A percentile compares a stretch with the other conserved stretches of the same genome.
Evolutionary conservation across 2,329 filamentous ascomycete species (phyloP).

Genomic region (Microdochium bolleyi): DNA sequence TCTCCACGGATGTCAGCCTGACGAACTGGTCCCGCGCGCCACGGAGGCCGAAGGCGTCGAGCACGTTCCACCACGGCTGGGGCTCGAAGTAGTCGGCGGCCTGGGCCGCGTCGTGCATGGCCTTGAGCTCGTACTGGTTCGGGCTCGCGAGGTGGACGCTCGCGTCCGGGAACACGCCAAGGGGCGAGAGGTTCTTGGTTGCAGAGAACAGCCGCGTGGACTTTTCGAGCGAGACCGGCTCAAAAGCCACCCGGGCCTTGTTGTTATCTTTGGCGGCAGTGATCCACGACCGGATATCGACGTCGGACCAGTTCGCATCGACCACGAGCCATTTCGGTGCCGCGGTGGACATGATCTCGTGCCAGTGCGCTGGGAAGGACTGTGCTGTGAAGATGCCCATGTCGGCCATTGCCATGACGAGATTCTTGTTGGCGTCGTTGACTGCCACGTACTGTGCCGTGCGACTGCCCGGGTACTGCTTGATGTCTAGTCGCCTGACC

Average conservation of each 20-base stretch:
- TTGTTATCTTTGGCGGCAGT: slow-evolving; percentile 45
- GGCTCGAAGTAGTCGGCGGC: slow-evolving; percentile 60
- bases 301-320: slow-evolving; percentile 77
- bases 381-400: slow-evolving; percentile 73
- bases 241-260: slow-evolving; percentile 60
- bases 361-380: slow-evolving; percentile 49
- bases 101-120: slow-evolving; percentile 69
- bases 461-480: slow-evolving; percentile 43
- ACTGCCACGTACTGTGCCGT: slow-evolving; percentile 90
- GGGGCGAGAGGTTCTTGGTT: slow-evolving; percentile 23
- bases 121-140: slow-evolving; percentile 71
- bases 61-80: slow-evolving; percentile 67
- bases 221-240: slow-evolving; percentile 83
- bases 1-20: slow-evolving; percentile 51
- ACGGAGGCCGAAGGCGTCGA: slow-evolving; percentile 73
- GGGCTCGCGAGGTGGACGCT: slow-evolving; percentile 72
- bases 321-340: slow-evolving; percentile 72
- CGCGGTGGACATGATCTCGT: slow-evolving; percentile 44
- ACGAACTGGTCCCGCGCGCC: slow-evolving; percentile 66
- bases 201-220: slow-evolving; percentile 57
- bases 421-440: slow-evolving; percentile 74
- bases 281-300: slow-evolving; percentile 61
- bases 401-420: slow-evolving; percentile 91
- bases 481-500: slow-evolving; percentile 47
- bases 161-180: slow-evolving; percentile 50